Evolutionary conservation across 768 basidiomycete genomes (phyloP), one percentile per base, ranked within the genome.

Genomic region (Cystobasidiopsis lactophilus): DNA sequence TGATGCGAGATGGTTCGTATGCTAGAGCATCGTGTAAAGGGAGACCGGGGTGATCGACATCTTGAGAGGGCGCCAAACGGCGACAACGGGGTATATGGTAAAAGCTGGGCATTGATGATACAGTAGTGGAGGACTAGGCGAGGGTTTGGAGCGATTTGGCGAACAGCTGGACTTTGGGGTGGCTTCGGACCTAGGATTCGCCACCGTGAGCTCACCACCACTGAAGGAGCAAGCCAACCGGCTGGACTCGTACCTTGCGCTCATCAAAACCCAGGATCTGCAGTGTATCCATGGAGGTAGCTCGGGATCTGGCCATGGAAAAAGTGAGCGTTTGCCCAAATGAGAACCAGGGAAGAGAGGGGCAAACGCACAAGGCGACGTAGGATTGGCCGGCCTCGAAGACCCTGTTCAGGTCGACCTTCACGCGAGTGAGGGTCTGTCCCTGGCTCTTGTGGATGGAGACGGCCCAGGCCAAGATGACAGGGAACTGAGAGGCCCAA

Each of bases 371-470:
- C 26, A 62, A 53, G 2, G 61, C 63, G 51, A 62, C 63, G 48
- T 62, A 64, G 24, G 57, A 53, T 51, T 64, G 59, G 4, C 62
- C 62, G 50, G 70, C 69, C 58, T 70, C 93, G 62, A 98, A 98
- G 3, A 96, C 82, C 63, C 77, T 80, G 29, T 78, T 78, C 33
- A 98, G 72, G 63, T 96, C 89, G 40, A 96, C 89, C 63, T 82
- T 91, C 60, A 96, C 89, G 43, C 85, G 77, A 24, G 88, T 82
- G 10, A 98, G 71, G 0, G 93, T 96, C 66, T 96, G 93, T 10
- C 93, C 93, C 66, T 98, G 93, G 11, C 82, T 83, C 65, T 98
- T 98, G 67, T 98, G 93, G 57, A 96, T 96, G 41, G 81, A 84
- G 85, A 95, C 91, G 0, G 91, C 89, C 91, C 89, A 93, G 1